A percentile compares a stretch with the other conserved stretches of the same genome.
These are phyloP conservation scores for Lachnum nothofagi DNA, from an alignment of 2,329 filamentous ascomycete species.

Conservation along the genomic window DNA sequence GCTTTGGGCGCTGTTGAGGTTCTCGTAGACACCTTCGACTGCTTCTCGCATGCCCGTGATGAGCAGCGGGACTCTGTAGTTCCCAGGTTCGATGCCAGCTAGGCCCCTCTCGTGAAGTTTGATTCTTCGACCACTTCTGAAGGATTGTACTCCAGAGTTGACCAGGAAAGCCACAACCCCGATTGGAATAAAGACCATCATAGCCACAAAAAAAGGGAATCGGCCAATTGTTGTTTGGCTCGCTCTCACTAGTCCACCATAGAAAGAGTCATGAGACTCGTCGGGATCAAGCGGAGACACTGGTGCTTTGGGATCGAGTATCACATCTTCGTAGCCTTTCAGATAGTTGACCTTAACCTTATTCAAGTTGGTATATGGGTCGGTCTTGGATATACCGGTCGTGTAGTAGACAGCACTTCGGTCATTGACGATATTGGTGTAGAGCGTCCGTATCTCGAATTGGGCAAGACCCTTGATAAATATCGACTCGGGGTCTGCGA, in stretches of 20 bases:
- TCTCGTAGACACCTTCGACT: constrained; percentile 56
- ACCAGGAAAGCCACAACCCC: constrained; percentile 65
- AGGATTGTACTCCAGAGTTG: constrained; percentile 72
- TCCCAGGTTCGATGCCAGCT: constrained; percentile 60
- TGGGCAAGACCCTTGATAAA: constrained; percentile 74
- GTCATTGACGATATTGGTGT: constrained; percentile 85
- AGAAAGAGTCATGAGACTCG: constrained; percentile 23
- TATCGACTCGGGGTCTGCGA: constrained; percentile 78
- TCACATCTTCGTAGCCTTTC: constrained; percentile 65
- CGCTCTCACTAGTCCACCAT: constrained; percentile 25
- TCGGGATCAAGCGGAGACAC: constrained; percentile 43
- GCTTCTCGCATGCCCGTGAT: constrained; percentile 70
- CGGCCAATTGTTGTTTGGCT: constrained; percentile 35
- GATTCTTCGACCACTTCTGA: constrained; percentile 70
- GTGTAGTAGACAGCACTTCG: constrained; percentile 78
- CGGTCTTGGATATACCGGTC: constrained; percentile 67
- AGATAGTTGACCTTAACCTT: constrained; percentile 68
- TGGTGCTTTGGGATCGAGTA: constrained; percentile 65
- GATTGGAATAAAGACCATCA: constrained; percentile 69
- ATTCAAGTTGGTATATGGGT: constrained; percentile 68
- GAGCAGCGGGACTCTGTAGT: constrained; percentile 71
- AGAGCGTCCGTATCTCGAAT: constrained; percentile 74
- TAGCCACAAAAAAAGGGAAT: constrained; percentile 58
- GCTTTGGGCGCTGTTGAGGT: constrained; percentile 34
- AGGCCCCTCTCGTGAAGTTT: constrained; percentile 67